A percentile compares a stretch with the other conserved stretches of the same genome.
These are phyloP conservation scores for Calonectria hongkongensis DNA, from an alignment of 2,329 filamentous ascomycete genomes.

Conservation along the genomic window DNA sequence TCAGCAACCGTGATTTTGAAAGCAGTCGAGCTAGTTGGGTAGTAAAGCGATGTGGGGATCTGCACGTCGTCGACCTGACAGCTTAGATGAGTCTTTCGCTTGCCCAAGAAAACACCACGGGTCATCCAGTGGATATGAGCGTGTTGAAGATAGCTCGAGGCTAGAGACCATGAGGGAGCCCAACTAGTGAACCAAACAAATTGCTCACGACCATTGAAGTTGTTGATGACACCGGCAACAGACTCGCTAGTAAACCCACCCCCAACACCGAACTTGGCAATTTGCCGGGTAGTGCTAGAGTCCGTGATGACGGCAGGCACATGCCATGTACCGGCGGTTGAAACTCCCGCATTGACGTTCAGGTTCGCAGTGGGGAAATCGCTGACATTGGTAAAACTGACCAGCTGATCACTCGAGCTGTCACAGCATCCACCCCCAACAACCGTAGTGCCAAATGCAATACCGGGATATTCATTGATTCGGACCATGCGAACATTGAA, in stretches of 20 bases:
- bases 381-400: conserved; percentile 39
- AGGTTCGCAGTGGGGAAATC: conserved; percentile 44
- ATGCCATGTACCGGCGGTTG: conserved; percentile 43
- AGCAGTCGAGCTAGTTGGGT: conserved; percentile 35
- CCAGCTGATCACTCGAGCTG: conserved; percentile 28
- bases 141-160: conserved; percentile 41
- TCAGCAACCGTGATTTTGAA: conserved; percentile 43
- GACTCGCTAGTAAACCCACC: conserved; percentile 35
- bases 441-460: conserved; percentile 34
- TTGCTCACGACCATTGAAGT: conserved; percentile 42
- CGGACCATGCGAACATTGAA: conserved; percentile 42
- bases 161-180: conserved; percentile 43
- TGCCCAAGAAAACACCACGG: conserved; percentile 43
- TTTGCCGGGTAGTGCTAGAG: conserved; percentile 28
- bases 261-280: conserved; percentile 42
- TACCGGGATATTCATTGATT: conserved; percentile 40
- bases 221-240: conserved; percentile 43
- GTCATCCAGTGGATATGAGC: conserved; percentile 46
- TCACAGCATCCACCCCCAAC: conserved; percentile 19
- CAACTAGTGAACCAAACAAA: conserved; percentile 43
- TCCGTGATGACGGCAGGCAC: conserved; percentile 41
- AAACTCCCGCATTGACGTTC: conserved; percentile 38
- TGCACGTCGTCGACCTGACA: conserved; percentile 44
- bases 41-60: conserved; percentile 39
- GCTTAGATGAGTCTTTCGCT: conserved; percentile 43